Conservation (phyloP, 805 yeast species). For the Metschnikowia baotianmanensis region DNA sequence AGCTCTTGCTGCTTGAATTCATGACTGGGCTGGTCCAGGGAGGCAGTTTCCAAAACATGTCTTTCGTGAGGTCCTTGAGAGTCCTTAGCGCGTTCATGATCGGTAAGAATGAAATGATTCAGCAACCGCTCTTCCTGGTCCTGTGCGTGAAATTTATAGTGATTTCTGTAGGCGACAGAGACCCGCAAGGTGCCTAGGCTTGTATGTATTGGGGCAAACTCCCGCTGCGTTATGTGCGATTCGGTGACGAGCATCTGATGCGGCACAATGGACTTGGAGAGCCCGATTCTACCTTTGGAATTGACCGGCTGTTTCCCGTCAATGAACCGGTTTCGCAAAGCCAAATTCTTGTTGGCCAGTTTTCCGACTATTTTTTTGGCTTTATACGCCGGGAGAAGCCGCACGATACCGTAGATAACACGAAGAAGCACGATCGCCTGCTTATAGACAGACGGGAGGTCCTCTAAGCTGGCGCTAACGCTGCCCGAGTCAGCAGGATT, state of each 20-base stretch:
- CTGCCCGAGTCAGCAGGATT: constrained; percentile 22
- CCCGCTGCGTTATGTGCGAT: constrained; percentile 58
- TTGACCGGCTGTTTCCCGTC: constrained; percentile 79
- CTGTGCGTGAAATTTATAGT: constrained; percentile 62
- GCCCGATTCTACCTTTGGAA: constrained; percentile 81
- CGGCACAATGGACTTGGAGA: constrained; percentile 64
- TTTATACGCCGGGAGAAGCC: constrained; percentile 70
- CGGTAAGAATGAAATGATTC: constrained; percentile 52
- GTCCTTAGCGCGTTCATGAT: constrained; percentile 20
- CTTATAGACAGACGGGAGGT: constrained; percentile 68
- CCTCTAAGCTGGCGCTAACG: constrained; percentile 32
- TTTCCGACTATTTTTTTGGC: constrained; percentile 39
- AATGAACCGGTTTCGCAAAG: constrained; percentile 57
- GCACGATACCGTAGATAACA: constrained; percentile 61
- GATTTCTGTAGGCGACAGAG: constrained; percentile 76
- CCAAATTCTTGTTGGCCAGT: constrained; percentile 27
- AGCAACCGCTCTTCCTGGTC: constrained; percentile 66
- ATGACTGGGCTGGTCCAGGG: neutral
- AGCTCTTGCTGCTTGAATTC: neutral
- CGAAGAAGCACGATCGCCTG: constrained; percentile 73
- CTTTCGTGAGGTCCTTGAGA: neutral
- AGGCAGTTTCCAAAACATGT: neutral
- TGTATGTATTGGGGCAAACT: constrained; percentile 69
- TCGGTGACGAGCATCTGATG: constrained; percentile 33
- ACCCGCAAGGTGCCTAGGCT: constrained; percentile 70